Conservation (phyloP, 2,329 filamentous ascomycete species). For the Neofusicoccum cordaticola region DNA sequence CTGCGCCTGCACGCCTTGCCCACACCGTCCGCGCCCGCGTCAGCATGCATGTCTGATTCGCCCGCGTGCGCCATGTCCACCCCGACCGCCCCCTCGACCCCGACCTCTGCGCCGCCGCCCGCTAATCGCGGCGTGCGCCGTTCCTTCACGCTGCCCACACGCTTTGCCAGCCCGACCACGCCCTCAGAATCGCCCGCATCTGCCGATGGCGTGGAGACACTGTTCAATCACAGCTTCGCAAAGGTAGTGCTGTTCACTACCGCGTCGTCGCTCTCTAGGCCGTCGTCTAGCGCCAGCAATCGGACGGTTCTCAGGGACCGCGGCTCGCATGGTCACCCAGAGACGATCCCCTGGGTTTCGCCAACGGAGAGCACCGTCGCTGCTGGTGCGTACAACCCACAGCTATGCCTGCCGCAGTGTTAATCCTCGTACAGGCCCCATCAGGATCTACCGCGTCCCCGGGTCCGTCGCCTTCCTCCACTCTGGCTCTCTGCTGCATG, state of each 20-base stretch:
- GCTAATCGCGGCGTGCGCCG: conserved; percentile 34
- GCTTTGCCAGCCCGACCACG: conserved; percentile 31
- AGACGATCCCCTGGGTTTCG: conserved; percentile 70
- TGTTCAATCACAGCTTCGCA: conserved; percentile 70
- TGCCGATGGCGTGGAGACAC: conserved; percentile 58
- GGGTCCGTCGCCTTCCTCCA: conserved; percentile 85
- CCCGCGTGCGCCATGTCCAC: conserved; percentile 29
- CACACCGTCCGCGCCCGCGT: background rate
- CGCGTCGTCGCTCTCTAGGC: conserved; percentile 29
- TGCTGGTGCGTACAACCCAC: conserved; percentile 54
- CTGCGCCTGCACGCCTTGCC: conserved; percentile 6
- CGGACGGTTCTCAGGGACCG: conserved; percentile 30
- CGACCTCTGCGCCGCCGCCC: conserved; percentile 27
- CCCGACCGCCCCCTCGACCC: conserved; percentile 27
- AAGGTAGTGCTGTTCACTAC: conserved; percentile 67
- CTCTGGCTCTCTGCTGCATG: conserved; percentile 77
- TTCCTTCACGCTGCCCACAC: conserved; percentile 49
- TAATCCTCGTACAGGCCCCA: conserved; percentile 52
- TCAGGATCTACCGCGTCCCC: conserved; percentile 82
- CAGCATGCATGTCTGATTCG: conserved; percentile 29
- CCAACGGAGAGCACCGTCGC: conserved; percentile 79
- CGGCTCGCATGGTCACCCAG: conserved; percentile 45
- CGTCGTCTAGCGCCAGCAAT: conserved; percentile 34
- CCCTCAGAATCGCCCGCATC: conserved; percentile 33
- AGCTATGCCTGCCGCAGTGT: background rate